Conservation (phyloP, 768 basidiomycete genomes). For the Nidularia pulvinata region DNA sequence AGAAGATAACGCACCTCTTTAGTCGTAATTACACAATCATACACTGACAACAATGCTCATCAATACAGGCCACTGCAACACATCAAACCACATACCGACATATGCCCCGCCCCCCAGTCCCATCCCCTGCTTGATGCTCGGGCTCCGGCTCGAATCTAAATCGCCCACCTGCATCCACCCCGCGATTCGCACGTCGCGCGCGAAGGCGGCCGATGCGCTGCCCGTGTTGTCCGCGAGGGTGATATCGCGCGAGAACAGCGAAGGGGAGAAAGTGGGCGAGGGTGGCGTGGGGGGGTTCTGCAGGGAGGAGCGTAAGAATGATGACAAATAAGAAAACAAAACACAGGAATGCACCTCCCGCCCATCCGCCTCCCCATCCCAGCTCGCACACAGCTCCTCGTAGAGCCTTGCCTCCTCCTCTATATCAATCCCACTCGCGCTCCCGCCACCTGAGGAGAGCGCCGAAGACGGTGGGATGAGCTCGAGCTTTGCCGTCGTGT, state of each 20-base stretch:
- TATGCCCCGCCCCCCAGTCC: conserved; percentile 44
- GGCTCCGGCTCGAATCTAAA: conserved; percentile 13
- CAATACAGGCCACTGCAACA: background rate
- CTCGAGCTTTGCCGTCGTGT: conserved; percentile 46
- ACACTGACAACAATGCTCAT: conserved; percentile 40
- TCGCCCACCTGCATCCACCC: conserved; percentile 80
- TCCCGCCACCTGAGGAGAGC: conserved; percentile 4
- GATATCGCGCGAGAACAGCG: conserved; percentile 68
- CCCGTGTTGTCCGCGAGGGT: conserved; percentile 66
- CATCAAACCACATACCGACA: conserved; percentile 41
- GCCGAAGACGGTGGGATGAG: conserved; percentile 36
- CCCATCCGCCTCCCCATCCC: conserved; percentile 14
- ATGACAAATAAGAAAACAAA: background rate
- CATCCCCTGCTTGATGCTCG: conserved; percentile 5
- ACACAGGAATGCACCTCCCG: conserved; percentile 13
- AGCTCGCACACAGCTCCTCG: conserved; percentile 57
- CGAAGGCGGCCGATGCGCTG: conserved; percentile 36
- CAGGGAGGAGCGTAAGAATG: conserved; percentile 5
- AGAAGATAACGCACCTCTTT: too few relatives aligned
- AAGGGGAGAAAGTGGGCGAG: conserved; percentile 17
- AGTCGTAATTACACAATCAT: conserved; percentile 69
- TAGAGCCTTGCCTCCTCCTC: conserved; percentile 70
- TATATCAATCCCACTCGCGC: conserved; percentile 49
- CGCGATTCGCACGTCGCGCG: conserved; percentile 61
- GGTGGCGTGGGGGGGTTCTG: conserved; percentile 2